These are phyloP conservation scores for Solanum ahanhuiri DNA, from an alignment of 257 asterid species.

Conservation along the genomic window DNA sequence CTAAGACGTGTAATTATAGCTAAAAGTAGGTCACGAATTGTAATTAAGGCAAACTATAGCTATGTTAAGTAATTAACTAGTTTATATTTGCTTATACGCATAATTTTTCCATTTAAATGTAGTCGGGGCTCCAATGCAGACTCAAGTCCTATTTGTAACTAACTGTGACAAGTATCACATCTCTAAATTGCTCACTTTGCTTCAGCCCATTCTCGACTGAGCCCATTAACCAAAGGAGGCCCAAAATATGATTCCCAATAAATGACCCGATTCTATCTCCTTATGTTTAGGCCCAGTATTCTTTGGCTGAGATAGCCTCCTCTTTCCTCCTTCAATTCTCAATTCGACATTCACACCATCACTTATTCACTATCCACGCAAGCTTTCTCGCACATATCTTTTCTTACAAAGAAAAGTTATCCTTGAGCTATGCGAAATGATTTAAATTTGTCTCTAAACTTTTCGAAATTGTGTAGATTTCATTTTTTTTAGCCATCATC, in stretches of 20 bases:
- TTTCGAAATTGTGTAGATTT: too few relatives aligned
- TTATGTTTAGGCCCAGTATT: background rate
- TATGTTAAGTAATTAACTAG: too few relatives aligned
- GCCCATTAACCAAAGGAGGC: background rate
- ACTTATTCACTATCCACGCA: too few relatives aligned
- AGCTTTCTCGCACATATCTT: background rate
- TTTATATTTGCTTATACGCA: too few relatives aligned
- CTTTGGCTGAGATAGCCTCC: background rate
- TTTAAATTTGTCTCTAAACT: background rate
- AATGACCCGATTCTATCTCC: background rate
- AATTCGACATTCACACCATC: background rate
- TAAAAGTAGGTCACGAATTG: too few relatives aligned
- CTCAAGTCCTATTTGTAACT: too few relatives aligned
- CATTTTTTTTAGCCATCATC: background rate
- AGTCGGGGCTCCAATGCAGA: too few relatives aligned
- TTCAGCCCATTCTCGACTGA: background rate
- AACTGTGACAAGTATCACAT: background rate
- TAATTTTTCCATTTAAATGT: too few relatives aligned
- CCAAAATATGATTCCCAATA: background rate
- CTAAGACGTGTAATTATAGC: too few relatives aligned
- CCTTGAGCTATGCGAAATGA: background rate
- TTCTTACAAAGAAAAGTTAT: background rate
- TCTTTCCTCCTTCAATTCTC: background rate
- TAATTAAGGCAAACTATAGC: too few relatives aligned
- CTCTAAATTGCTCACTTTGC: background rate